Base-by-base conservation (phyloP, 805 yeast species). In the Candida boidinii region DNA sequence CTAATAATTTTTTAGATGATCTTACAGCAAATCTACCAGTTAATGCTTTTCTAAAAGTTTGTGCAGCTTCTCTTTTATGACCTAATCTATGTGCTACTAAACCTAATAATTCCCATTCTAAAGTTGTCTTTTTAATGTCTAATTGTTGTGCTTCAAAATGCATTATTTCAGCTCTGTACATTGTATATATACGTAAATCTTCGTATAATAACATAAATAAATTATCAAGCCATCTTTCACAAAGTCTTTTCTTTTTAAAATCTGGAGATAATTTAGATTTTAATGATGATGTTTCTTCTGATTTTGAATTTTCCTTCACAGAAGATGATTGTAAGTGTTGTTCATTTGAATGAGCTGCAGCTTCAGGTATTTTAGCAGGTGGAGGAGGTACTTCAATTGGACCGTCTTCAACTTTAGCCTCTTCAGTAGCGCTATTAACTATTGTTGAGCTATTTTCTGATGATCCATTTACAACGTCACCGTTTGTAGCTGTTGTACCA, bases 71-170 rank as follows among this genome's bases (percentile, higher is more conserved):
- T 44, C 79, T 84, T 42, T 62, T 68, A 54, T 90, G 95, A 41
- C 87, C 86, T 43, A 94, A 66, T 42, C 98, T 72, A 46, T 69
- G 73, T 1, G 97, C 94, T 30, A 87, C 78, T 45, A 75, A 64
- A 2, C 99, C 99, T 40, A 88, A 66, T 23, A 85, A 64, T 58
- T 94, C 96, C 96, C 96, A 88, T 56, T 88, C 96, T 36, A 81
- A 61, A 0, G 95, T 77, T 19, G 79, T 63, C 51, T 84, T 87
- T 45, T 73, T 75, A 54, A 80, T 82, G 27, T 75, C 77, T 54
- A 85, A 67, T 55, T 85, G 84, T 53, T 86, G 95, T 5, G 94
- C 85, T 54, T 82, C 87, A 60, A 82, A 80, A 56, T 90, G 95
- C 40, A 87, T 73, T 44, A 72, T 70, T 53, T 92, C 96, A 1